A percentile compares a stretch with the other conserved stretches of the same genome.
phyloP scores from a whole-genome alignment of 176 grass and related monocot genomes.

The Themeda triandra region DNA sequence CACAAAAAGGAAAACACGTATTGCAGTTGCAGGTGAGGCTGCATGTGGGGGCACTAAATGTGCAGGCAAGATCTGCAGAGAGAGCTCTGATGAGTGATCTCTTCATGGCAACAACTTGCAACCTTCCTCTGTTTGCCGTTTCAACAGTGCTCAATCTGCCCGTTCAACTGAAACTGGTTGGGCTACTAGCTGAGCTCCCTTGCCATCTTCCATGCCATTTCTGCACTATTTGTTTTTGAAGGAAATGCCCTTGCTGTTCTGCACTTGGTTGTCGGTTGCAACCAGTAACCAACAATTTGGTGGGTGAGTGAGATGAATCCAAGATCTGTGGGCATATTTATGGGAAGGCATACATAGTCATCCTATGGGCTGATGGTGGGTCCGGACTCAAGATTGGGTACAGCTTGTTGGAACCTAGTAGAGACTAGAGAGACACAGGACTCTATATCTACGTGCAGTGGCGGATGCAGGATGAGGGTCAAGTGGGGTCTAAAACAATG shows the following conservation, averaged over 20 bases:
- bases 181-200: neutral
- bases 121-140: neutral
- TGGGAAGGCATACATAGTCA: constrained; percentile 13
- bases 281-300: constrained; percentile 31
- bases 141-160: neutral
- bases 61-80: constrained; percentile 13
- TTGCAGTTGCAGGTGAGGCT: no score
- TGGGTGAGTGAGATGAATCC: constrained; percentile 2
- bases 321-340: constrained; percentile 10
- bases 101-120: constrained; percentile 17
- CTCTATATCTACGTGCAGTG: no score
- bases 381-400: neutral
- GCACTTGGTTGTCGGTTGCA: constrained; percentile 15
- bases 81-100: neutral
- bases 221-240: neutral
- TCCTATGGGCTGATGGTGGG: neutral
- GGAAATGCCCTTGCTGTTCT: neutral
- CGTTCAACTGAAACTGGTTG: neutral
- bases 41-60: constrained; percentile 11
- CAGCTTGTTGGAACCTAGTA: neutral
- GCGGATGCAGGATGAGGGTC: no score
- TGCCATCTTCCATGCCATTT: no score
- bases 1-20: no score
- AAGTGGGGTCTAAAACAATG: no score
- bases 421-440: no score